These are phyloP conservation scores for Chaetomiaceae sp. DNA, from an alignment of 2,329 filamentous ascomycete genomes.

Conservation along the genomic window DNA sequence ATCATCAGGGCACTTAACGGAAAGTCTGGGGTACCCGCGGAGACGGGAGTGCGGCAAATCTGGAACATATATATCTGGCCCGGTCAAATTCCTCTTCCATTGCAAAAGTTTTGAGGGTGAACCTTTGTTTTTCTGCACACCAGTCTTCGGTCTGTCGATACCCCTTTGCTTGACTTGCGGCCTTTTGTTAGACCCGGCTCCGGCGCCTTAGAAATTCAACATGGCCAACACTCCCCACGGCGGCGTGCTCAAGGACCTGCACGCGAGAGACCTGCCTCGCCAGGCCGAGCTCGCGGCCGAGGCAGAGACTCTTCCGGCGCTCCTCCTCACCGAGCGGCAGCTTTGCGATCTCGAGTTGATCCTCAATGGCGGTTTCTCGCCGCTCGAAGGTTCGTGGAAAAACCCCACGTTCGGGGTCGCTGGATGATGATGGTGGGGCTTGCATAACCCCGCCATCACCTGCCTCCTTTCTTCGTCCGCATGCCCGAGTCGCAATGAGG, in stretches of 20 bases:
- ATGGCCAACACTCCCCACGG: constrained; percentile 76
- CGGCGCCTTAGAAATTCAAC: constrained; percentile 24
- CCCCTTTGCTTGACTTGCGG: not conserved
- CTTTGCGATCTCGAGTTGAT: constrained; percentile 97
- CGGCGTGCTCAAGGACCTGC: constrained; percentile 95
- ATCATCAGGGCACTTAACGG: not conserved
- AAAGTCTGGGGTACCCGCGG: constrained; percentile 15
- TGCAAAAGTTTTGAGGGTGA: not conserved
- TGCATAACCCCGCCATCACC: constrained; percentile 26
- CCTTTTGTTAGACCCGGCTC: not conserved
- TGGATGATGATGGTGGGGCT: constrained; percentile 27
- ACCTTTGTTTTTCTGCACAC: not conserved
- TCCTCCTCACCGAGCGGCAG: constrained; percentile 86
- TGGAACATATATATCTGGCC: constrained; percentile 9
- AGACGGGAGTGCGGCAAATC: constrained; percentile 17
- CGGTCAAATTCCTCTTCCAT: not conserved
- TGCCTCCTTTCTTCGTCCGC: not conserved
- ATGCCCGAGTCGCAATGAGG: not conserved
- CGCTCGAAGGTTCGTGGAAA: constrained; percentile 74
- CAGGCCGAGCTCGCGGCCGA: constrained; percentile 76
- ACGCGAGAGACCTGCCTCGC: constrained; percentile 84
- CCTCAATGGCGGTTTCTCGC: constrained; percentile 95
- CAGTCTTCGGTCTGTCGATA: not conserved
- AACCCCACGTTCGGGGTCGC: not conserved
- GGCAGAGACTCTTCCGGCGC: constrained; percentile 78